Conservation (phyloP, 1,139 yeast species). For the Entelexis sorbosivorans region DNA sequence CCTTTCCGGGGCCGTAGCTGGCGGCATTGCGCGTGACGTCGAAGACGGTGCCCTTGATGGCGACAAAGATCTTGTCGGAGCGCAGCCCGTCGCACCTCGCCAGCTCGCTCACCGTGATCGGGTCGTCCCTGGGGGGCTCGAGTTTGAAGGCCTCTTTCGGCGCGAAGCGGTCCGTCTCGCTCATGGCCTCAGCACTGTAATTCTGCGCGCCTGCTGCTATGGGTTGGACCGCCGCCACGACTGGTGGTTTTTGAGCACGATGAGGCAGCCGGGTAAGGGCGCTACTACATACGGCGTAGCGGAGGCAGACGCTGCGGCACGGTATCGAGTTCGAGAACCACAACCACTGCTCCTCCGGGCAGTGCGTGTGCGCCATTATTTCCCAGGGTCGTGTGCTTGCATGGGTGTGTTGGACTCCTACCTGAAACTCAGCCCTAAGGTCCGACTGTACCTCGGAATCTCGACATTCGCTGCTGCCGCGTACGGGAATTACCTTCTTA, state of each 20-base stretch:
- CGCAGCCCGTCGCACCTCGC: slow-evolving; percentile 39
- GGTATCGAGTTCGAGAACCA: not conserved
- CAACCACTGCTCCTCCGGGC: no score
- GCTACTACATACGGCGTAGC: not conserved
- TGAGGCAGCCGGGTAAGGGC: not conserved
- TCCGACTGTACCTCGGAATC: slow-evolving; percentile 18
- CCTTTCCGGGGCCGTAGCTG: slow-evolving; percentile 66
- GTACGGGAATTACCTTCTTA: slow-evolving; percentile 20
- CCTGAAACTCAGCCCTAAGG: slow-evolving; percentile 14
- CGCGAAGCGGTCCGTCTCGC: slow-evolving; percentile 28
- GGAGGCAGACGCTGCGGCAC: no score
- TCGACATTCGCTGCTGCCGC: slow-evolving; percentile 18
- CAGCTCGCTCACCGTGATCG: slow-evolving; percentile 36
- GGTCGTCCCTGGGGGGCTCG: slow-evolving; percentile 39
- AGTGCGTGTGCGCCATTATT: no score
- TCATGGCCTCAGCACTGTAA: slow-evolving; percentile 11
- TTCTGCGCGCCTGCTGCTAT: not conserved
- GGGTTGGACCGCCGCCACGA: not conserved
- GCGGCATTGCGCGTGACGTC: slow-evolving; percentile 58
- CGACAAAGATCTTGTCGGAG: slow-evolving; percentile 45
- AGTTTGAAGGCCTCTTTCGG: slow-evolving; percentile 43
- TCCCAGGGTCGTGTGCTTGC: no score
- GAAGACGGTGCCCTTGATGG: slow-evolving; percentile 61
- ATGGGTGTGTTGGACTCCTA: slow-evolving; percentile 17
- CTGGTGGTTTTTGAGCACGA: not conserved